Evolutionary conservation across 1,284 basidiomycete genomes (phyloP), one percentile per base, ranked within the genome.

Genomic region (Ustilago bromivora): DNA sequence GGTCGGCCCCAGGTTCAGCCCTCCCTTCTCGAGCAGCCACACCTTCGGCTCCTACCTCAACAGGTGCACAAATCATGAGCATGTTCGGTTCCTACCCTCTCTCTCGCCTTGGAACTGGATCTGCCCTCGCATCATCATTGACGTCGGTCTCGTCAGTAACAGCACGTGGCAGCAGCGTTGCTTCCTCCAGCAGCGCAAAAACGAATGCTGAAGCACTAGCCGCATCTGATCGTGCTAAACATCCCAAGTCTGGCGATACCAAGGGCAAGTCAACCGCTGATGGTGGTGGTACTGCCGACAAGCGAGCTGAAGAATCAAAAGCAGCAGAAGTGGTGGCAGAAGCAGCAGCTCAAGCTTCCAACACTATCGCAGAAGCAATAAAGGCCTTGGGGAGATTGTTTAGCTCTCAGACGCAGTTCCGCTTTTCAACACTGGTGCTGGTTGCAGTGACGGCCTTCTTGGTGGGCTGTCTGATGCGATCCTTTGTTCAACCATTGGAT

Each of bases 381-480:
- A 79, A 61, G 4, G 59, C 63, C 23, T 35, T 61, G 12, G 61
- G 69, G 2, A 54, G 53, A 19, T 41, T 68, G 61, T 58, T 57
- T 13, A 70, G 61, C 19, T 59, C 46, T 4, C 65, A 76, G 17
- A 47, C 36, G 15, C 57, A 57, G 19, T 65, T 71, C 41, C 61
- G 71, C 5, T 80, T 83, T 57, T 78, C 76, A 17, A 74, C 80
- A 6, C 35, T 86, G 49, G 85, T 98, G 72, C 88, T 96, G 66
- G 90, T 93, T 17, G 94, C 92, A 53, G 86, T 98, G 73, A 93
- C 96, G 72, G 92, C 93, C 41, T 96, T 98, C 87, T 88, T 99
- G 75, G 89, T 98, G 73, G 96, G 96, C 41, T 96, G 94, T 12
- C 88, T 99, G 57, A 87, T 96, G 71, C 90, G 96, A 66, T 94